Evolutionary conservation across 208 protist species (phyloP).

Genomic region (Trypanosoma boissoni): DNA sequence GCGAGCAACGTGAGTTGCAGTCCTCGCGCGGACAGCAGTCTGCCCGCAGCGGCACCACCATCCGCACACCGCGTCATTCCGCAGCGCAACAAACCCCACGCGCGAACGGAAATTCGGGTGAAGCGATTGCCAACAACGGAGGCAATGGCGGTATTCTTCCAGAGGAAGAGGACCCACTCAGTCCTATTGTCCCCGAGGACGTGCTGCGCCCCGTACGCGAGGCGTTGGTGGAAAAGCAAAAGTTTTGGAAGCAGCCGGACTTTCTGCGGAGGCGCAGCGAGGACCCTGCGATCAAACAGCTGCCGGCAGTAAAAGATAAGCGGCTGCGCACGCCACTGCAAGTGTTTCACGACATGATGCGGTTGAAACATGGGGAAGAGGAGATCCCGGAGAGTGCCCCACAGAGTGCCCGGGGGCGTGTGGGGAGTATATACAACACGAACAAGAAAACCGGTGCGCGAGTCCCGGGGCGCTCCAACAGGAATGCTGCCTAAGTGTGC

Average conservation of each 20-base stretch:
- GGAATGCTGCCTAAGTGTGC: slow-evolving; percentile 47
- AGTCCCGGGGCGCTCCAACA: slow-evolving; percentile 7
- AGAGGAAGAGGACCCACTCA: slow-evolving; percentile 77
- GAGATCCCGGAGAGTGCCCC: slow-evolving; percentile 15
- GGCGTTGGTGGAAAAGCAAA: slow-evolving; percentile 39
- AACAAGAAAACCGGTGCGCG: slow-evolving; percentile 2
- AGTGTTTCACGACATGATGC: slow-evolving; percentile 76
- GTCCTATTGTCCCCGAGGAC: slow-evolving; percentile 47
- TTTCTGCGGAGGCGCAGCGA: slow-evolving; percentile 45
- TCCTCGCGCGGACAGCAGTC: background rate
- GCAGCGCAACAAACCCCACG: too few species aligned
- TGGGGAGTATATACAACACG: slow-evolving; percentile 8
- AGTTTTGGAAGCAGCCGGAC: slow-evolving; percentile 33
- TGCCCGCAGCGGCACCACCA: background rate
- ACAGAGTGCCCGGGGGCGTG: slow-evolving; percentile 10
- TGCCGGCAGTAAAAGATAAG: slow-evolving; percentile 59
- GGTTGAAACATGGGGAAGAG: slow-evolving; percentile 48
- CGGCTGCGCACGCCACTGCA: slow-evolving; percentile 68
- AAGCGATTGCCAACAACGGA: slow-evolving; percentile 35
- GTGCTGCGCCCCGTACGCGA: slow-evolving; percentile 55
- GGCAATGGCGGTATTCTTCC: slow-evolving; percentile 29
- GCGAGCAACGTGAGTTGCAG: slow-evolving; percentile 11
- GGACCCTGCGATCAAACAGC: slow-evolving; percentile 43
- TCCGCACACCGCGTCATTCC: slow-evolving; percentile 25
- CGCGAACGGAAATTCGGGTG: slow-evolving; percentile 13